Conservation (phyloP, 2,329 filamentous ascomycete genomes). For the Venturia nashicola region DNA sequence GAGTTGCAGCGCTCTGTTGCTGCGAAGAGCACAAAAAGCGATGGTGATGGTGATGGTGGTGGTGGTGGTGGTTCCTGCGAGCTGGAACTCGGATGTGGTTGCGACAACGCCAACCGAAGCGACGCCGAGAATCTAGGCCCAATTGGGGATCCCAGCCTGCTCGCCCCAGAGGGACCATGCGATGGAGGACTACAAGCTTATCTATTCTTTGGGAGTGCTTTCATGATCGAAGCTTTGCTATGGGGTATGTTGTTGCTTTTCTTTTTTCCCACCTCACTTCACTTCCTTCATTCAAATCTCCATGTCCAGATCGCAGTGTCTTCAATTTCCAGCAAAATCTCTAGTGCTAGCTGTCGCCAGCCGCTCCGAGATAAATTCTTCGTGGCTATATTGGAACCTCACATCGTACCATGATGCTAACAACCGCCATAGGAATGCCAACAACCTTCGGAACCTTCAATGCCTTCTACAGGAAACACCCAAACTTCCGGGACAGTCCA, state of each 20-base stretch:
- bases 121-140: not conserved
- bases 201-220: conserved; percentile 6
- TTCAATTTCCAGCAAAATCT: not conserved
- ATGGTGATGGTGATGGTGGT: not conserved
- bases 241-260: conserved; percentile 1
- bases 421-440: conserved; percentile 2
- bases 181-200: conserved; percentile 4
- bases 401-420: not conserved
- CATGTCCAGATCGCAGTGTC: not conserved
- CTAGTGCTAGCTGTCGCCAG: not conserved
- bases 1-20: not conserved
- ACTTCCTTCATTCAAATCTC: not conserved
- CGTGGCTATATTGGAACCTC: not conserved
- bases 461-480: conserved; percentile 3
- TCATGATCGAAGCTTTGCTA: conserved; percentile 7
- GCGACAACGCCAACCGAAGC: not conserved
- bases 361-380: not conserved
- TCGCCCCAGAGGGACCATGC: not conserved
- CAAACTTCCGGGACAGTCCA: not conserved
- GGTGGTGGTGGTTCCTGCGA: not conserved
- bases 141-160: not conserved
- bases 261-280: not conserved
- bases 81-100: not conserved
- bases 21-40: not conserved
- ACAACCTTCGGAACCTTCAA: conserved; percentile 4